These are phyloP conservation scores for Pythium plurisporium DNA, from an alignment of 352 stramenopile species.

Conservation along the genomic window DNA sequence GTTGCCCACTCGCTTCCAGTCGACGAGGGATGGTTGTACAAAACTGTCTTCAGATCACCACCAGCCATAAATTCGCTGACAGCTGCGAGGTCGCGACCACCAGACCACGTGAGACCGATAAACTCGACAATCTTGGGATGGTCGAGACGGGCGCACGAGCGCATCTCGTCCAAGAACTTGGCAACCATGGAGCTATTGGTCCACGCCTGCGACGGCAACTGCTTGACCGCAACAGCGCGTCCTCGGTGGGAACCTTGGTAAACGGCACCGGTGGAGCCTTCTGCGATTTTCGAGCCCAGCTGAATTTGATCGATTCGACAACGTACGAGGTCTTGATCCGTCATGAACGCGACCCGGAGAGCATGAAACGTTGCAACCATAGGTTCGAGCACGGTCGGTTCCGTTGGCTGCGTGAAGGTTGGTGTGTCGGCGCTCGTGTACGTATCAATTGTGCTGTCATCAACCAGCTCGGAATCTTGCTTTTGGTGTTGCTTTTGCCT, in stretches of 20 bases:
- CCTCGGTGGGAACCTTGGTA: constrained; percentile 1
- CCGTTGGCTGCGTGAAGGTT: too few species aligned
- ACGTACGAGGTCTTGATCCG: too few species aligned
- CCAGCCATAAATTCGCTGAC: constrained; percentile 32
- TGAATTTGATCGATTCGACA: too few species aligned
- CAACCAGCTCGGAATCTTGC: too few species aligned
- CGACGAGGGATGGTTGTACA: too few species aligned
- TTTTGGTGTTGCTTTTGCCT: too few species aligned
- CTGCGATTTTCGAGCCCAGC: too few species aligned
- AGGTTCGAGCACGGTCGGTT: too few species aligned
- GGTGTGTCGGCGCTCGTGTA: too few species aligned
- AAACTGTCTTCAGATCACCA: constrained; percentile 16
- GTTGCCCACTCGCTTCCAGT: neutral
- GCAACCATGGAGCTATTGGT: constrained; percentile 18
- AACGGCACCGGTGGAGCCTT: constrained; percentile 22
- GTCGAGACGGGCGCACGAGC: constrained; percentile 26
- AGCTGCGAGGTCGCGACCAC: constrained; percentile 25
- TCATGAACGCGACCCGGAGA: too few species aligned
- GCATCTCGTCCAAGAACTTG: constrained; percentile 36
- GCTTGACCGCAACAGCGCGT: constrained; percentile 19
- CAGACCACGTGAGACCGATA: constrained; percentile 34
- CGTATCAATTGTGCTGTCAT: too few species aligned
- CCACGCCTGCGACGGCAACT: constrained; percentile 16
- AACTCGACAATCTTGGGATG: constrained; percentile 36
- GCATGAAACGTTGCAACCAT: too few species aligned